These are phyloP conservation scores for Wickerhamomyces strasburgensis DNA, from an alignment of 805 yeast species.

Conservation along the genomic window DNA sequence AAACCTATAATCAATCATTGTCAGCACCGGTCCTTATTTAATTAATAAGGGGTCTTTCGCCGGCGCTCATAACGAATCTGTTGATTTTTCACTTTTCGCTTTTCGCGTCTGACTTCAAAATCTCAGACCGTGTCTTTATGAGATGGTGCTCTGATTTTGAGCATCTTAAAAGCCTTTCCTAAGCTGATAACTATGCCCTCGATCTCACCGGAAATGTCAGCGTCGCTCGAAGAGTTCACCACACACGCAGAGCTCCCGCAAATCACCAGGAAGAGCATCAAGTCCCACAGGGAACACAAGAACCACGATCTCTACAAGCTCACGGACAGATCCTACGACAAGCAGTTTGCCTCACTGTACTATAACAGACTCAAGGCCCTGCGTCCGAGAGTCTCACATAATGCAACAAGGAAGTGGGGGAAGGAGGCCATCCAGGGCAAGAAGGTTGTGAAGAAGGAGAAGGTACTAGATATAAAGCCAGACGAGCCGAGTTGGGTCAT, in stretches of 20 bases:
- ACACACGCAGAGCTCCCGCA: neutral
- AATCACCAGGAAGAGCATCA: neutral
- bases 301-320: constrained; percentile 6
- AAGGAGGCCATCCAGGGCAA: constrained; percentile 37
- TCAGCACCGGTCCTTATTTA: too few species aligned
- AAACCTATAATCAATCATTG: too few species aligned
- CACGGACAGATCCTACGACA: constrained; percentile 38
- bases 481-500: constrained; percentile 72
- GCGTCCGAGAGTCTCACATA: constrained; percentile 40
- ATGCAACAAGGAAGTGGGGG: constrained; percentile 55
- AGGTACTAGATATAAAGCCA: constrained; percentile 56
- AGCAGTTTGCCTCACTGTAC: constrained; percentile 58
- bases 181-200: neutral
- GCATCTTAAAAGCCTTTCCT: neutral
- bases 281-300: constrained; percentile 9
- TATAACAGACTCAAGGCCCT: constrained; percentile 44
- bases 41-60: too few species aligned
- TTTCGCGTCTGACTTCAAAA: too few species aligned
- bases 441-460: constrained; percentile 36
- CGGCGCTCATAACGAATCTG: too few species aligned
- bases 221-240: neutral
- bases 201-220: neutral
- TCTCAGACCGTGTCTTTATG: too few species aligned
- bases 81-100: too few species aligned
- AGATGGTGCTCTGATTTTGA: neutral